Evolutionary conservation across 1,284 basidiomycete species (phyloP), one percentile per base, ranked within the genome.

Genomic region (Ceratobasidium papillatum): DNA sequence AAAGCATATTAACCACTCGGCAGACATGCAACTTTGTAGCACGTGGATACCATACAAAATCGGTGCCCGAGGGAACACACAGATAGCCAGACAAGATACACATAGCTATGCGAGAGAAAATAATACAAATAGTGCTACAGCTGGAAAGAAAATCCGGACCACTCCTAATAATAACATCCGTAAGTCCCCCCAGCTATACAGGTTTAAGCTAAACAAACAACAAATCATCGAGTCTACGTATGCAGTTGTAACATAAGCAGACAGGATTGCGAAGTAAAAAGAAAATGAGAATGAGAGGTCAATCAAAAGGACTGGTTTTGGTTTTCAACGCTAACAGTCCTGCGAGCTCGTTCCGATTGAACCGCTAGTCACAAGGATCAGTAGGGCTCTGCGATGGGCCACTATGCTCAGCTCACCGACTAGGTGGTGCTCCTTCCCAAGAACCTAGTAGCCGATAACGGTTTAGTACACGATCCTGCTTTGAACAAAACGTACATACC

Each of bases 101-200:
- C 36, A 64, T 8, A 36, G 8, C 12, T 9, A 47, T 47, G 62
- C 65, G 22, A 25, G 25, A 19, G 17, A 69, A 47, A 27, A 51
- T 8, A 49, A n/a, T 17, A 49, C 38, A 41, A 32, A 38, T 71
- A 71, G 41, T 14, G 56, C 17, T 71, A 71, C 68, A 71, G 68
- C 45, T 58, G 52, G 68, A 71, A 54, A 59, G 22, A 56, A 61
- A 59, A 71, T 71, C 54, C 54, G 68, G 68, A 69, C 52, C 32
- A 32, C 56, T 30, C 43, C 54, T 22, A 61, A 58, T 43, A 38
- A 49, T 59, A 59, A n/a, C 56, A 30, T 32, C 68, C 68, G 68
- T 22, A 71, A 59, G 38, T 56, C 68, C 14, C 25, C 41, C 68
- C 68, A 71, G 56, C 68, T 61, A 71, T 66, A 51, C 32, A 54